A percentile compares a stretch with the other conserved stretches of the same genome.
phyloP scores from a whole-genome alignment of 768 basidiomycete species.

The Amanita rubescens region DNA sequence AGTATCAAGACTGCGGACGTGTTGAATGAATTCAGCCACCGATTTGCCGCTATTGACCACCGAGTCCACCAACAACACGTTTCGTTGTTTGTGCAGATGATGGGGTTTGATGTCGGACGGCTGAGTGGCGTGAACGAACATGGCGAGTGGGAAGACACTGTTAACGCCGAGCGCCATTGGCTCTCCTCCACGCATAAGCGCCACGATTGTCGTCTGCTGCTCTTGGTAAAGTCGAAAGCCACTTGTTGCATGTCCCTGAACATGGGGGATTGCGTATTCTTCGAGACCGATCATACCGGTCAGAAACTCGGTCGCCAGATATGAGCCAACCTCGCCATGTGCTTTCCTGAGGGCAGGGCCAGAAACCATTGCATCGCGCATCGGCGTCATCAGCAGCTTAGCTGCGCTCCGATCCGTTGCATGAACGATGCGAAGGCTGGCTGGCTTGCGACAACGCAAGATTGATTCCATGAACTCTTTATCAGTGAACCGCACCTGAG shows the following conservation, averaged over 20 bases:
- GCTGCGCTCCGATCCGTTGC: constrained; percentile 13
- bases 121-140: constrained; percentile 16
- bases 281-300: constrained; percentile 16
- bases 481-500: constrained; percentile 10
- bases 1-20: constrained; percentile 1
- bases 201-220: constrained; percentile 13
- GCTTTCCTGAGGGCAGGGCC: constrained; percentile 14
- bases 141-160: constrained; percentile 13
- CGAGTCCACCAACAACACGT: constrained; percentile 17
- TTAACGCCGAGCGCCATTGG: constrained; percentile 17
- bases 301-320: constrained; percentile 13
- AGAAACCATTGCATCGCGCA: constrained; percentile 15
- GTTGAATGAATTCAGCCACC: constrained; percentile 14
- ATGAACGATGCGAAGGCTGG: constrained; percentile 9
- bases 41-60: constrained; percentile 20
- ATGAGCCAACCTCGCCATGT: constrained; percentile 1
- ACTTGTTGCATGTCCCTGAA: constrained; percentile 16
- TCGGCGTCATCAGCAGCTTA: constrained; percentile 19
- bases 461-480: constrained; percentile 9
- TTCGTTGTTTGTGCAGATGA: constrained; percentile 11
- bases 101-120: constrained; percentile 13
- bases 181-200: constrained; percentile 16
- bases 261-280: constrained; percentile 17
- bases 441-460: constrained; percentile 8
- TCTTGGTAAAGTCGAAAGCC: constrained; percentile 16